Evolutionary conservation across 306 rosid species (phyloP).

Genomic region (Gastrolobium bilobum): DNA sequence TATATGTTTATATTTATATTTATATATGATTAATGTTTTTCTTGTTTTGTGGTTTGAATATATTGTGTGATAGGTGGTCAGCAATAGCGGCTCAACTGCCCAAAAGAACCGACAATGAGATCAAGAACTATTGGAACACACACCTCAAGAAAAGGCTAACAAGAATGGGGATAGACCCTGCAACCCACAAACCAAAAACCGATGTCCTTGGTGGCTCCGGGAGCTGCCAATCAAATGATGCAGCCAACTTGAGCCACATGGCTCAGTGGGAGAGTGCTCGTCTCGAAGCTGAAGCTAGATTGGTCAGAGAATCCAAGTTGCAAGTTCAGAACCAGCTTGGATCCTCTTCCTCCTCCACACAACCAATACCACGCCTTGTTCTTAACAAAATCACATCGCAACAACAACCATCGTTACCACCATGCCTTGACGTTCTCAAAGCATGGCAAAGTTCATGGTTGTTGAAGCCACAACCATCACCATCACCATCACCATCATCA

Average conservation of each 20-base stretch:
- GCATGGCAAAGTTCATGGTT: conserved; percentile 71
- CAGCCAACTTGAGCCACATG: conserved; percentile 62
- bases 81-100: conserved; percentile 65
- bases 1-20: too few relatives aligned
- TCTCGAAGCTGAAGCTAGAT: conserved; percentile 60
- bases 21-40: too few relatives aligned
- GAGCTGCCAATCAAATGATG: conserved; percentile 10
- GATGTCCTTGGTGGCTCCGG: conserved; percentile 41
- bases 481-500: background rate
- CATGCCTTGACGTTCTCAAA: conserved; percentile 62
- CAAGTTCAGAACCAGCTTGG: conserved; percentile 32
- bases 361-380: conserved; percentile 40
- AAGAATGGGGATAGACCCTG: conserved; percentile 61
- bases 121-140: conserved; percentile 66
- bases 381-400: conserved; percentile 50
- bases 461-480: background rate
- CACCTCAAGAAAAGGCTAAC: conserved; percentile 63
- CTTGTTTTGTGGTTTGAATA: background rate
- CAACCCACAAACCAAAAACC: conserved; percentile 57
- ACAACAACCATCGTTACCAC: conserved; percentile 43
- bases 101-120: conserved; percentile 63
- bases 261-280: conserved; percentile 72
- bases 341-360: background rate
- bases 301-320: conserved; percentile 53
- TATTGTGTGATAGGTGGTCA: conserved; percentile 56